A percentile compares a stretch with the other conserved stretches of the same genome.
Conservation (phyloP, 306 rosid species). For the Cicer arietinum region DNA sequence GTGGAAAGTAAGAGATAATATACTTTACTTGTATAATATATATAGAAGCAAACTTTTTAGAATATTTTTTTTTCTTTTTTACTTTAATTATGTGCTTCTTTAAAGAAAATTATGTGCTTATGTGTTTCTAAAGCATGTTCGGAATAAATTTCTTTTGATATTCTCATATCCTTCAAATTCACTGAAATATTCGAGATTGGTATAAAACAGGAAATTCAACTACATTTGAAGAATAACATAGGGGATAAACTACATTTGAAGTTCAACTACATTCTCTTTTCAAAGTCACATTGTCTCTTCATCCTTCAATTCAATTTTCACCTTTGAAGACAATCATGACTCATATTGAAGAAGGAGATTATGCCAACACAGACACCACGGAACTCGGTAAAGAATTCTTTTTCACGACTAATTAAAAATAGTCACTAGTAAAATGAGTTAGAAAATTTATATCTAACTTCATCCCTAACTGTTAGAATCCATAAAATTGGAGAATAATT, state of each 20-base stretch:
- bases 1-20: background rate
- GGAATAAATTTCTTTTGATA: background rate
- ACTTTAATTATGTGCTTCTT: background rate
- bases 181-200: slow-evolving; percentile 7
- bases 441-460: too few relatives aligned
- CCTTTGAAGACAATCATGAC: background rate
- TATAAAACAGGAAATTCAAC: background rate
- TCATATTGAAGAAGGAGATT: background rate
- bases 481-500: background rate
- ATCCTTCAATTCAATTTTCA: background rate
- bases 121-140: background rate
- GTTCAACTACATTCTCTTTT: background rate
- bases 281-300: background rate
- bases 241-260: background rate
- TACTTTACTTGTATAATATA: background rate
- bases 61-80: slow-evolving; percentile 8
- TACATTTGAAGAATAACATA: background rate
- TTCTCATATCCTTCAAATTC: background rate
- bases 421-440: too few relatives aligned
- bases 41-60: background rate
- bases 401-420: background rate
- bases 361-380: background rate
- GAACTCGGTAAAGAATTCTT: background rate
- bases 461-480: too few relatives aligned
- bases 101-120: background rate